Base-by-base conservation (phyloP, 202 grass and related monocot genomes). In the Tripidium arundinaceum region DNA sequence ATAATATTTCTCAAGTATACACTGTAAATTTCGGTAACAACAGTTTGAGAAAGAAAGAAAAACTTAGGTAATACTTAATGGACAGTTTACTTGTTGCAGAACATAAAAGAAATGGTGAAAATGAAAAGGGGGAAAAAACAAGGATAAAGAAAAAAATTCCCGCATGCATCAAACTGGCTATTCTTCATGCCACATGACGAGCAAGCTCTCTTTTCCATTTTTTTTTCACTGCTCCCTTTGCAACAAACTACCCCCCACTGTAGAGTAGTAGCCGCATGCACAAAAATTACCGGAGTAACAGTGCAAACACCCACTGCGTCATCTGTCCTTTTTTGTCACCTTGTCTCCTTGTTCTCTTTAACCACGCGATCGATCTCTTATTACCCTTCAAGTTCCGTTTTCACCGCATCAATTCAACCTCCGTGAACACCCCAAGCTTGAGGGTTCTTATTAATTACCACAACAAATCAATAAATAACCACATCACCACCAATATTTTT, bases 381-480 rank as follows among this genome's bases (percentile, higher is more conserved):
- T 86, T 87, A 81, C 79, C 46, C 74, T 79, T 52, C 65, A 66
- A 43, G 11, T 76, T 62, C 70, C 11, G 50, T 83, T 85, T 74
- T 86, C 50, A 74, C 79, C 59, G 38, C 78, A 78, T 67, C 65
- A 71, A 46, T 46, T 70, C 46, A 71, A 52, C 59, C 79, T 86
- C 66, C 15, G 14, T 45, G 83, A 86, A 79, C 60, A 69, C 68
- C 83, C 60, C 72, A 89, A 52, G 61, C 45, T 80, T 70, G 75
- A 86, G 87, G 74, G 68, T 55, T 68, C 87, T 92, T 96, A 92
- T 88, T 95, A 72, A 90, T 85, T 88, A 89, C 87, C 87, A 85
- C 63, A 83, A 92, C 77, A 90, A 90, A 92, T 90, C 77, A 92
- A 90, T 88, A 90, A 92, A 96, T 88, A 87, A 90, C 85, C 85